A percentile compares a stretch with the other conserved stretches of the same genome.
These are phyloP conservation scores for Penicillium silybi DNA, from an alignment of 495 filamentous ascomycete genomes.

Conservation along the genomic window DNA sequence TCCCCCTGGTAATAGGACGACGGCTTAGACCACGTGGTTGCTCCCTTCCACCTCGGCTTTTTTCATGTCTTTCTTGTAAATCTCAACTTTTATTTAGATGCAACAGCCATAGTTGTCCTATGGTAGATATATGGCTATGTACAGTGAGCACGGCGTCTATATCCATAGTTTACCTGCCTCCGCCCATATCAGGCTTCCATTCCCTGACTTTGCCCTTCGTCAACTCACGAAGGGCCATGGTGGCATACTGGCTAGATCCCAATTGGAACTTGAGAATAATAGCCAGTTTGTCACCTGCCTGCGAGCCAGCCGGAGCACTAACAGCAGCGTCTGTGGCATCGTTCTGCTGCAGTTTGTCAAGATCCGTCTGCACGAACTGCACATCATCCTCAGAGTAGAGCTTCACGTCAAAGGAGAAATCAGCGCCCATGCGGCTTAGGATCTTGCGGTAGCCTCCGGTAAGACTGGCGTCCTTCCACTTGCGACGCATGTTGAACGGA, in stretches of 20 bases:
- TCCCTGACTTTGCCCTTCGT: slow-evolving; percentile 62
- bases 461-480: slow-evolving; percentile 81
- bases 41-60: too few relatives aligned
- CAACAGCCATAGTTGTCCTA: background rate
- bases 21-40: too few relatives aligned
- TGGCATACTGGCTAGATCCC: slow-evolving; percentile 85
- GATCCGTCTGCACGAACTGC: slow-evolving; percentile 83
- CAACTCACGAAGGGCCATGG: slow-evolving; percentile 87
- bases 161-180: slow-evolving; percentile 30
- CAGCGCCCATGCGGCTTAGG: slow-evolving; percentile 57
- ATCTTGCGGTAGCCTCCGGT: slow-evolving; percentile 84
- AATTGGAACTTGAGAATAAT: slow-evolving; percentile 83
- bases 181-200: slow-evolving; percentile 63
- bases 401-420: slow-evolving; percentile 63
- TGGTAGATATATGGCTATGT: background rate
- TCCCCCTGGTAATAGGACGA: too few relatives aligned
- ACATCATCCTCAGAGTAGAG: slow-evolving; percentile 66
- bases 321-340: slow-evolving; percentile 1
- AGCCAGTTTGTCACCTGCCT: slow-evolving; percentile 57
- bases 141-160: background rate
- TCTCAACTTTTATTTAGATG: background rate
- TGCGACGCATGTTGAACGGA: slow-evolving; percentile 82
- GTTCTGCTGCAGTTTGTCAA: slow-evolving; percentile 48
- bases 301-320: slow-evolving; percentile 3
- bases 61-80: background rate